Evolutionary conservation across 352 stramenopile species (phyloP).

Genomic region (Phytophthora pisi): DNA sequence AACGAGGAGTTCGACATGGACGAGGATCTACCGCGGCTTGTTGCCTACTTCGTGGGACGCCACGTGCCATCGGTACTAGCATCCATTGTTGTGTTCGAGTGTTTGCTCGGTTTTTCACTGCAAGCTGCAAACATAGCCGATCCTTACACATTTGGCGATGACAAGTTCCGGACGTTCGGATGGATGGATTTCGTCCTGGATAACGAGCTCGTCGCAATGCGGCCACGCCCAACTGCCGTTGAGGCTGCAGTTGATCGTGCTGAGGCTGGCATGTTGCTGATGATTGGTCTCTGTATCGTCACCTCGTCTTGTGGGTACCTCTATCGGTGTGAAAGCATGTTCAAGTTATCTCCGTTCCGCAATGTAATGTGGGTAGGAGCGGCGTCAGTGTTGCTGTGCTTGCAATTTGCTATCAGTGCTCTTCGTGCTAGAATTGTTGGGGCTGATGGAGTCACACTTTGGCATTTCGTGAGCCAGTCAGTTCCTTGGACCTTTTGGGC

Average conservation of each 20-base stretch:
- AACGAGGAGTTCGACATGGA: conserved; percentile 74
- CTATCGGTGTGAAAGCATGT: conserved; percentile 80
- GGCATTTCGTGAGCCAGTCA: conserved; percentile 48
- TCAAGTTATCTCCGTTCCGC: conserved; percentile 64
- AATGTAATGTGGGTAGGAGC: conserved; percentile 72
- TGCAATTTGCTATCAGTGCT: conserved; percentile 56
- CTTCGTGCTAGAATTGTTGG: conserved; percentile 53
- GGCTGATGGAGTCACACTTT: conserved; percentile 54
- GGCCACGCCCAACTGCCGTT: conserved; percentile 53
- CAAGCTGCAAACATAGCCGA: conserved; percentile 32
- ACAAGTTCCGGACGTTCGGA: conserved; percentile 39
- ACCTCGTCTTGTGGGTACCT: conserved; percentile 77
- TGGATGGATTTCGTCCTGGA: conserved; percentile 76
- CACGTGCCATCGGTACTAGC: conserved; percentile 70
- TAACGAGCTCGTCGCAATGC: conserved; percentile 48
- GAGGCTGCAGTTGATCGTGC: conserved; percentile 70
- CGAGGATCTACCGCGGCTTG: conserved; percentile 63
- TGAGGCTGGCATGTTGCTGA: conserved; percentile 75
- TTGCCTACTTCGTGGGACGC: conserved; percentile 72
- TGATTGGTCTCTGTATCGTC: conserved; percentile 70
- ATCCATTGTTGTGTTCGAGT: conserved; percentile 71
- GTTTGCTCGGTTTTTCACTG: conserved; percentile 72
- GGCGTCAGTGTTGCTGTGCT: conserved; percentile 41
- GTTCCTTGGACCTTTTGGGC: conserved; percentile 75
- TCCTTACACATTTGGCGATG: conserved; percentile 13